A percentile compares a stretch with the other conserved stretches of the same genome.
Conservation (phyloP, 352 stramenopile genomes). For the Globisporangium takayamanum region DNA sequence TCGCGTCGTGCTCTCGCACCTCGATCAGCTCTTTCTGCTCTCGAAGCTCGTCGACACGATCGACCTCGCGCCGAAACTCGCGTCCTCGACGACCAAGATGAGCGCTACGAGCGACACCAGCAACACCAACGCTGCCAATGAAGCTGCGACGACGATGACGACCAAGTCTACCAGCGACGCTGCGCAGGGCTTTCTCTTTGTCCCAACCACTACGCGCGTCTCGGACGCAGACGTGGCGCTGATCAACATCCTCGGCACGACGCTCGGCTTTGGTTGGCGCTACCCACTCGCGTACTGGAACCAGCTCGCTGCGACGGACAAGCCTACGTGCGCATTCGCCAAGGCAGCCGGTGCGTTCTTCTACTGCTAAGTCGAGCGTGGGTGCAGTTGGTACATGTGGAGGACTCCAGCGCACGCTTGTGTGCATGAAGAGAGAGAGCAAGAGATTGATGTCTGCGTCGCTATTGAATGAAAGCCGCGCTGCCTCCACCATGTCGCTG, state of each 20-base stretch:
- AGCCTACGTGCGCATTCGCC: slow-evolving; percentile 4
- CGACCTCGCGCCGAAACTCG: slow-evolving; percentile 8
- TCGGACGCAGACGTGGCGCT: neutral
- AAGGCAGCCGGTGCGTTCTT: slow-evolving; percentile 4
- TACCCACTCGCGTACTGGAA: slow-evolving; percentile 12
- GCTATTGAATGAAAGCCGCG: no score
- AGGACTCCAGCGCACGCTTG: no score
- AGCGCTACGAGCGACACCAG: no score
- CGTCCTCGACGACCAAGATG: neutral
- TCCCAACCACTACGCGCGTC: neutral
- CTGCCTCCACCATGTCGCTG: no score
- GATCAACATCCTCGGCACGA: neutral
- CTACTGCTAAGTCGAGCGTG: slow-evolving; percentile 11
- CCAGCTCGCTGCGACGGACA: neutral
- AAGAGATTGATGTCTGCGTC: no score
- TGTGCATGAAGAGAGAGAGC: no score
- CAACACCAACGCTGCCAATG: neutral
- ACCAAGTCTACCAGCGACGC: neutral
- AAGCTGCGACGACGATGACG: neutral
- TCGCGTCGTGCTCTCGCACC: slow-evolving; percentile 9
- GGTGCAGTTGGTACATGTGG: no score
- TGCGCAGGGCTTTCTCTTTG: slow-evolving; percentile 7
- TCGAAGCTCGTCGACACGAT: slow-evolving; percentile 6
- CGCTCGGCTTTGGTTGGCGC: slow-evolving; percentile 17
- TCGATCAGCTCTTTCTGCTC: slow-evolving; percentile 12